phyloP scores from a whole-genome alignment of 169 alveolate genomes.

The Sarcocystis neurona region DNA sequence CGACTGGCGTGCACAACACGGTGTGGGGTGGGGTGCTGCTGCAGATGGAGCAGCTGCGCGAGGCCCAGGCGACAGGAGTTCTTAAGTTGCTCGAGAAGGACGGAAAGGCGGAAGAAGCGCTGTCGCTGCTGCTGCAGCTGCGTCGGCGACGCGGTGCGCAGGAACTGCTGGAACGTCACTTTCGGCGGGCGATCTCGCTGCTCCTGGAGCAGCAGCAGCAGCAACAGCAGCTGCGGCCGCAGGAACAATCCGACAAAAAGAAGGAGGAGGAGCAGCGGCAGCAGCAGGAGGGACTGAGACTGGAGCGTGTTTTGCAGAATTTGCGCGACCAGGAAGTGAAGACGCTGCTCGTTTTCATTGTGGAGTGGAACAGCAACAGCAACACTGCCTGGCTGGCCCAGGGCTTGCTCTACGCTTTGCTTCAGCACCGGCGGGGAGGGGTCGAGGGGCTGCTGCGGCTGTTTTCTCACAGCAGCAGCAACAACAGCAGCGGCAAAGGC shows the following conservation, averaged over 20 bases:
- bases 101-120: not conserved
- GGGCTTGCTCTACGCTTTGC: not conserved
- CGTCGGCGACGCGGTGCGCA: not conserved
- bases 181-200: not conserved
- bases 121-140: slow-evolving; percentile 2
- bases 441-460: too few species aligned
- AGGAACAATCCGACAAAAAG: not conserved
- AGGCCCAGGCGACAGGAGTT: not conserved
- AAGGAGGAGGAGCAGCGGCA: not conserved
- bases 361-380: not conserved
- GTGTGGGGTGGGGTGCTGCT: too few species aligned
- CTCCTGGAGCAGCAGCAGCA: slow-evolving; percentile 4
- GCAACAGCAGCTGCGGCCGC: too few species aligned
- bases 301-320: not conserved
- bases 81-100: slow-evolving; percentile 2
- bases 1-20: too few species aligned
- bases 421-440: not conserved
- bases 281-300: not conserved
- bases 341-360: not conserved
- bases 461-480: too few species aligned
- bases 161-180: not conserved
- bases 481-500: not conserved
- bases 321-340: not conserved
- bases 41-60: slow-evolving; percentile 16
- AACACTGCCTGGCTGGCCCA: not conserved